Base-by-base conservation (phyloP, 331 rosid species). In the Rosa hybrid region DNA sequence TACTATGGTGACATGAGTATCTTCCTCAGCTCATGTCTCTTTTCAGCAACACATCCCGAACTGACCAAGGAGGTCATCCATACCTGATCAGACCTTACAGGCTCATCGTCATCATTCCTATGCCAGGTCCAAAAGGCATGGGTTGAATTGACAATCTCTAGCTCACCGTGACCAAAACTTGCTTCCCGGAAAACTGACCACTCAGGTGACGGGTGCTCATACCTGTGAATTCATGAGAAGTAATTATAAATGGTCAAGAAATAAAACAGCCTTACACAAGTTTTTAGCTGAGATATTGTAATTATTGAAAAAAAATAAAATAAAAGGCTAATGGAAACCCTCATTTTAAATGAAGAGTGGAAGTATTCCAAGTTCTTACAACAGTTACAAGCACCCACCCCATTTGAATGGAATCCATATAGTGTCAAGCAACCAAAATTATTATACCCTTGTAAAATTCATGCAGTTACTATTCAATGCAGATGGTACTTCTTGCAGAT, bases 61-160 rank as follows among this genome's bases (percentile, higher is more conserved):
- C 80, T 80, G 20, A 76, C 86, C 85, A 94, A 82, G 25, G 98
- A 92, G 82, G 90, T 92, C 63, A 94, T 87, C 98, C 98, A 94
- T 51, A 87, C 77, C 75, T 94, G 87, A 87, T 94, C 98, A n/a
- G 98, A 92, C 82, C 84, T 89, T 25, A 94, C 94, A 0, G 97
- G 93, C 83, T 94, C 97, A 2, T 94, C 98, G 1, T 94, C 92
- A 16, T 94, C 98, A 72, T 94, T 94, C 83, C 98, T 86, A 86
- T 94, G 98, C 97, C 98, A 94, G 84, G 90, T 90, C 98, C 98
- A 94, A 60, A 90, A 87, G 49, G 97, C 91, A 83, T 90, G 97
- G 23, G 97, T 84, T 5, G 97, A 83, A 81, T 94, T 94, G 68
- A 84, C 91, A 54, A 94, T 77, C 80, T 83, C 88, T 12, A 94